Conservation (phyloP, 805 yeast genomes). For the Myxozyma udenii region DNA sequence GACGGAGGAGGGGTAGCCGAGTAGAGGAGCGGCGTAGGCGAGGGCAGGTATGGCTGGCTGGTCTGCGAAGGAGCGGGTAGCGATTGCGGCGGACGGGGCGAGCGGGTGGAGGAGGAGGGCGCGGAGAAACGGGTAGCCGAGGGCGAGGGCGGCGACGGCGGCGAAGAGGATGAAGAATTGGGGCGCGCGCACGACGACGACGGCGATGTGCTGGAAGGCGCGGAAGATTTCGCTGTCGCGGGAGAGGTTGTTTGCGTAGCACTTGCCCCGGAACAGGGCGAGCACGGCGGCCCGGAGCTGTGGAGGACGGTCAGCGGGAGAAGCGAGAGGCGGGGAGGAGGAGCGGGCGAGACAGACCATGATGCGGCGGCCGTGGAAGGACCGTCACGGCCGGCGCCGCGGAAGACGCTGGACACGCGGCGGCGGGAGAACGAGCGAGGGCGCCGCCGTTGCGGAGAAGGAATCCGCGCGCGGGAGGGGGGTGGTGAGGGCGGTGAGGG, state of each 20-base stretch:
- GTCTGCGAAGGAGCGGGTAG: background rate
- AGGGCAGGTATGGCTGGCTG: conserved; percentile 9
- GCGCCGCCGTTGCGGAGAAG: no score
- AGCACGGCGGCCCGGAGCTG: conserved; percentile 29
- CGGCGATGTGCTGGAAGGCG: conserved; percentile 27
- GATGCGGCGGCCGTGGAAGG: no score
- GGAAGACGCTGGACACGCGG: no score
- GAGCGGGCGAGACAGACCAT: no score
- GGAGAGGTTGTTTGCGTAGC: conserved; percentile 22
- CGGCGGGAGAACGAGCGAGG: no score
- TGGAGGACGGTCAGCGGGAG: background rate
- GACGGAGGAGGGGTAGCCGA: conserved; percentile 2
- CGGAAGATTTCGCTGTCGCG: conserved; percentile 13
- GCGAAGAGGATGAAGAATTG: conserved; percentile 50
- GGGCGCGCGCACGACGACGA: conserved; percentile 41
- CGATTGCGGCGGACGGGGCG: conserved; percentile 28
- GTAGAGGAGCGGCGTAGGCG: conserved; percentile 28
- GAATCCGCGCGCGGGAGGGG: no score
- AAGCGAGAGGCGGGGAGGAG: background rate
- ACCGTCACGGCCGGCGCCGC: no score
- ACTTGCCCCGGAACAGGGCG: conserved; percentile 25
- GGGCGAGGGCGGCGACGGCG: conserved; percentile 45
- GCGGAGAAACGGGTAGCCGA: conserved; percentile 51
- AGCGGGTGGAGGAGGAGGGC: conserved; percentile 33
- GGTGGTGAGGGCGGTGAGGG: no score